phyloP scores from a whole-genome alignment of 352 stramenopile species.

The Globisporangium parvum region DNA sequence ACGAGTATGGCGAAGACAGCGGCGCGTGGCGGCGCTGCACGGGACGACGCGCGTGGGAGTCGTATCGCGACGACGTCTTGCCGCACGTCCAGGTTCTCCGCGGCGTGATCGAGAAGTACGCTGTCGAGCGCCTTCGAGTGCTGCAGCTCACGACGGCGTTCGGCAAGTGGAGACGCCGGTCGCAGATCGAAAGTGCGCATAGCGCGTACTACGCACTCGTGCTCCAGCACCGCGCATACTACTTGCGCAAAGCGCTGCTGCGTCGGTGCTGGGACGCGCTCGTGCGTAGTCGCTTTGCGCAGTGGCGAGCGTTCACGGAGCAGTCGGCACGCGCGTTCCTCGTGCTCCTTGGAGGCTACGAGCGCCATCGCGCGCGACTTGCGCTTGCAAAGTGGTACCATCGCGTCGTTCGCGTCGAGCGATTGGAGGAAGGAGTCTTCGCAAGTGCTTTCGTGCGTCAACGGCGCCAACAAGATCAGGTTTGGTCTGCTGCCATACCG shows the following conservation, averaged over 20 bases:
- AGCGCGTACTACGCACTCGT: slow-evolving; percentile 1
- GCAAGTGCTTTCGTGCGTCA: neutral
- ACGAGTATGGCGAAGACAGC: too few species aligned
- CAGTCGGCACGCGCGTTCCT: neutral
- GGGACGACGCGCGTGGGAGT: neutral
- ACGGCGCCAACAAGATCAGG: neutral
- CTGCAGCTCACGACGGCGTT: neutral
- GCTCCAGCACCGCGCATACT: neutral
- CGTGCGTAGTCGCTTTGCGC: neutral
- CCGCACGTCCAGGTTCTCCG: slow-evolving; percentile 1
- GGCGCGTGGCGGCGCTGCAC: too few species aligned
- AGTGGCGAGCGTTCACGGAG: slow-evolving; percentile 4
- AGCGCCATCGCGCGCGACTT: neutral
- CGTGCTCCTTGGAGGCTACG: neutral
- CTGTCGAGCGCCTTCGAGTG: neutral
- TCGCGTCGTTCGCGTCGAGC: slow-evolving; percentile 2
- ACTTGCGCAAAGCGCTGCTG: slow-evolving; percentile 7
- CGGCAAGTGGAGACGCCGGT: neutral
- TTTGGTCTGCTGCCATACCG: neutral
- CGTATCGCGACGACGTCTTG: neutral
- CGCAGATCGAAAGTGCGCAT: neutral
- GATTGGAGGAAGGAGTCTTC: slow-evolving; percentile 1
- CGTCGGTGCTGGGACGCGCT: slow-evolving; percentile 1
- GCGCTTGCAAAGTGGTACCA: slow-evolving; percentile 10
- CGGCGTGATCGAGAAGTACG: neutral